These are phyloP conservation scores for Globisporangium camurandrum DNA, from an alignment of 352 stramenopile genomes.

Conservation along the genomic window DNA sequence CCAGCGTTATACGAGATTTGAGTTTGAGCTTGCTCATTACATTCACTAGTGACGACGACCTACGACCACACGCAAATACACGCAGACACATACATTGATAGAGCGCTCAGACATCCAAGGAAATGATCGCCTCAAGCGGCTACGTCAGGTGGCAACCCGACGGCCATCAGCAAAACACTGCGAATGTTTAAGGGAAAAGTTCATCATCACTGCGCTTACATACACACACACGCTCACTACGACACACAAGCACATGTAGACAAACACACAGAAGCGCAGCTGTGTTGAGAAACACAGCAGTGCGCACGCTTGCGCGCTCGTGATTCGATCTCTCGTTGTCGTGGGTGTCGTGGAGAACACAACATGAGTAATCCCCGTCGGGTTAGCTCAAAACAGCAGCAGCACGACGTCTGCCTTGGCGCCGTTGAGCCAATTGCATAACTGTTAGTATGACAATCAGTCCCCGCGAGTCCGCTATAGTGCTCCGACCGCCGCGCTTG, in stretches of 20 bases:
- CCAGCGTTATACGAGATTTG: too few species aligned
- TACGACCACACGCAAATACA: too few species aligned
- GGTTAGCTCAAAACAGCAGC: slow-evolving; percentile 76
- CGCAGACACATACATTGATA: not conserved
- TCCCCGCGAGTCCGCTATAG: slow-evolving; percentile 52
- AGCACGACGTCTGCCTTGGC: slow-evolving; percentile 53
- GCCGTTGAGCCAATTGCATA: slow-evolving; percentile 88
- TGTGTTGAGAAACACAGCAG: slow-evolving; percentile 8
- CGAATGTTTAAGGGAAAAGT: slow-evolving; percentile 30
- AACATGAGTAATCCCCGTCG: slow-evolving; percentile 90
- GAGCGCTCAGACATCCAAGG: slow-evolving; percentile 25
- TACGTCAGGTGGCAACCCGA: slow-evolving; percentile 47
- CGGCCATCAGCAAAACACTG: slow-evolving; percentile 77
- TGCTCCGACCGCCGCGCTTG: slow-evolving; percentile 13
- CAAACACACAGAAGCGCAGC: not conserved
- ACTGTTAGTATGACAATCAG: slow-evolving; percentile 90
- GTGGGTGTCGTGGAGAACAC: slow-evolving; percentile 87
- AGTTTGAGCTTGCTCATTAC: too few species aligned
- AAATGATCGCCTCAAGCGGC: slow-evolving; percentile 52
- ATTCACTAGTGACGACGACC: too few species aligned
- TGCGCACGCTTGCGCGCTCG: not conserved
- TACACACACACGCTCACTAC: not conserved
- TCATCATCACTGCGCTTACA: slow-evolving; percentile 7
- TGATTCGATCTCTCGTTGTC: slow-evolving; percentile 16
- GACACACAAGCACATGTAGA: not conserved